These are phyloP conservation scores for Lyophyllum shimeji DNA, from an alignment of 768 basidiomycete genomes.

Conservation along the genomic window DNA sequence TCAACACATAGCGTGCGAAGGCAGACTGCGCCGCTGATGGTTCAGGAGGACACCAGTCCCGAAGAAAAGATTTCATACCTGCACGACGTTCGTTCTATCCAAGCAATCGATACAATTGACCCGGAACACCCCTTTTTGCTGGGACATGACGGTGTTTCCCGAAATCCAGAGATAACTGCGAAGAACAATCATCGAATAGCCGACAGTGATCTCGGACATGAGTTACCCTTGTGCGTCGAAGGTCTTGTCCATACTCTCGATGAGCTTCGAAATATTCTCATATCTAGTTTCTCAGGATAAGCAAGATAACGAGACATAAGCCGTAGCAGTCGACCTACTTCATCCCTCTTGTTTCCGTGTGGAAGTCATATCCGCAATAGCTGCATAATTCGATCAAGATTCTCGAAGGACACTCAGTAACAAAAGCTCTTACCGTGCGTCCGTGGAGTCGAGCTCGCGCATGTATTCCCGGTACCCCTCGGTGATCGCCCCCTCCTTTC, in stretches of 20 bases:
- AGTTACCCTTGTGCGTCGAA: slow-evolving; percentile 80
- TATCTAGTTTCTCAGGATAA: slow-evolving; percentile 49
- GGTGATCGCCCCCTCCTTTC: slow-evolving; percentile 83
- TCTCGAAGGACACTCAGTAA: neutral
- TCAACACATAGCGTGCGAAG: slow-evolving; percentile 81
- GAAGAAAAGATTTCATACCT: slow-evolving; percentile 42
- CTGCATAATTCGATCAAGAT: slow-evolving; percentile 31
- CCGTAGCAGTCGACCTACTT: slow-evolving; percentile 48
- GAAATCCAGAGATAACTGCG: slow-evolving; percentile 82
- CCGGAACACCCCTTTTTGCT: slow-evolving; percentile 85
- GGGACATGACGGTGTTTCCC: slow-evolving; percentile 63
- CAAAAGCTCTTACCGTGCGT: slow-evolving; percentile 50
- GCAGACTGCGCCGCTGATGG: slow-evolving; percentile 64
- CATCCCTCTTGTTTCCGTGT: slow-evolving; percentile 93
- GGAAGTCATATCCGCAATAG: slow-evolving; percentile 89
- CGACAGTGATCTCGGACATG: slow-evolving; percentile 1
- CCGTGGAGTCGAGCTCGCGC: slow-evolving; percentile 51
- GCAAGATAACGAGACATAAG: neutral
- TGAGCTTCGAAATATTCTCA: slow-evolving; percentile 84
- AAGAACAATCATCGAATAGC: slow-evolving; percentile 1
- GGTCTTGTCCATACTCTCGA: slow-evolving; percentile 63
- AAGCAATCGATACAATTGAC: slow-evolving; percentile 96
- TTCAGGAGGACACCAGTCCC: neutral
- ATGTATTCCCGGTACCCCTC: slow-evolving; percentile 74
- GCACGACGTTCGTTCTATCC: slow-evolving; percentile 93